Conservation (phyloP, 352 stramenopile species). For the Phytophthora pini region DNA sequence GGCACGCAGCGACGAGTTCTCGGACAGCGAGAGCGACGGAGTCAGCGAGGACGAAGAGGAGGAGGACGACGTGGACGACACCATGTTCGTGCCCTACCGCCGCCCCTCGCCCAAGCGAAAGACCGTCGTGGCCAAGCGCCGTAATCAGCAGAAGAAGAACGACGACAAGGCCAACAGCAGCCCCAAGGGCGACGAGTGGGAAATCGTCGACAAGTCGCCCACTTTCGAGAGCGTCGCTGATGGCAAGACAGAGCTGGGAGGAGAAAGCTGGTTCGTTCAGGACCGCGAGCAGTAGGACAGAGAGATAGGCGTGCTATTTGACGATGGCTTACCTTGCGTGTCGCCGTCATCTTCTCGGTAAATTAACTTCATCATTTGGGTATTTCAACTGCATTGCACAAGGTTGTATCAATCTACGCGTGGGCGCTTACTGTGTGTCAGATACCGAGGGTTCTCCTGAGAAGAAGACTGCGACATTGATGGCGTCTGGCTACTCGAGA, state of each 20-base stretch:
- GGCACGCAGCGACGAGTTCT: constrained; percentile 82
- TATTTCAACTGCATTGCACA: constrained; percentile 2
- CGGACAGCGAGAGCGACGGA: constrained; percentile 81
- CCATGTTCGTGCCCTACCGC: constrained; percentile 61
- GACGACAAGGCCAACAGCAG: constrained; percentile 46
- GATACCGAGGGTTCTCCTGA: constrained; percentile 61
- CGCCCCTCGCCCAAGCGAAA: constrained; percentile 42
- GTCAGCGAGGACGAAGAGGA: constrained; percentile 65
- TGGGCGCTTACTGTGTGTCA: constrained; percentile 66
- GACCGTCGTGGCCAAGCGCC: constrained; percentile 21
- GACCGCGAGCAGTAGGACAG: constrained; percentile 35
- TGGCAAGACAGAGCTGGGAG: constrained; percentile 49
- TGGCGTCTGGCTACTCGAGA: constrained; percentile 20
- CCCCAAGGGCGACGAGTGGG: constrained; percentile 78
- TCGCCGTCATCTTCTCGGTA: constrained; percentile 19
- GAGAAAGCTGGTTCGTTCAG: constrained; percentile 66
- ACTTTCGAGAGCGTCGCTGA: constrained; percentile 67
- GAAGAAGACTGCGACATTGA: constrained; percentile 49
- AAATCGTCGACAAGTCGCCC: constrained; percentile 79
- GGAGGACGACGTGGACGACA: constrained; percentile 51
- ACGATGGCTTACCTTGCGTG: constrained; percentile 3
- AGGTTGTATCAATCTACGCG: constrained; percentile 39
- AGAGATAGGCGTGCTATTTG: not conserved
- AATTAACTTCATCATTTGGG: constrained; percentile 42
- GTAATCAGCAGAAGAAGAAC: constrained; percentile 32